Evolutionary conservation across 257 asterid genomes (phyloP), one percentile per base, ranked within the genome.

Genomic region (Echium plantagineum): DNA sequence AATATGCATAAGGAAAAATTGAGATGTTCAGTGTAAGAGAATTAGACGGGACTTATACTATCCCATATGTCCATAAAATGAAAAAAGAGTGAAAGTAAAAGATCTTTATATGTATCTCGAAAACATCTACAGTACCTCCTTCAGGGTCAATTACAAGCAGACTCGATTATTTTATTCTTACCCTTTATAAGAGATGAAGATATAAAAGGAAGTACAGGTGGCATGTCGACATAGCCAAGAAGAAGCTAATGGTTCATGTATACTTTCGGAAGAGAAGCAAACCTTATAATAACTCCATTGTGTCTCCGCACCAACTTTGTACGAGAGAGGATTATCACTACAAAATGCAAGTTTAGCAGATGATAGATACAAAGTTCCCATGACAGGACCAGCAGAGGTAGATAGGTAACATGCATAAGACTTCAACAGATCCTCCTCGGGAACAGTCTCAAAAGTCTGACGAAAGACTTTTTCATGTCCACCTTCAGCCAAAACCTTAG

Each of bases 261-360:
- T 28, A 28, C 0, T 31, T 5, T n/a, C 28, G 19, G 52, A 15
- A 55, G 35, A 15, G 47, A n/a, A 38, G 19, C 72, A 57, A 78
- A 93, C 99, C 99, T 93, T 89, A 61, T 93, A 93, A 67, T 89
- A 82, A 82, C 99, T 93, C 97, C 97, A 89, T 62, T 93, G 88
- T 10, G 84, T 86, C 77, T 83, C 70, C 32, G 84, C 96, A 65
- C 74, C 83, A 46, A 79, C 80, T 79, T 85, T 80, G 74, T 89
- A 89, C 5, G 91, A 74, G 42, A 89, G 96, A 17, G 97, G 99
- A 73, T 53, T 80, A 75, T 93, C 99, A 61, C 99, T 93, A 70
- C 88, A 83, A 76, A 93, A 93, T 46, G 96, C 97, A 66, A 93
- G 87, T 74, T 93, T 93, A 55, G 82, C 84, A 65, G 86, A 74